Conservation (phyloP, 495 filamentous ascomycete species). For the Clavariopsis aquatica region DNA sequence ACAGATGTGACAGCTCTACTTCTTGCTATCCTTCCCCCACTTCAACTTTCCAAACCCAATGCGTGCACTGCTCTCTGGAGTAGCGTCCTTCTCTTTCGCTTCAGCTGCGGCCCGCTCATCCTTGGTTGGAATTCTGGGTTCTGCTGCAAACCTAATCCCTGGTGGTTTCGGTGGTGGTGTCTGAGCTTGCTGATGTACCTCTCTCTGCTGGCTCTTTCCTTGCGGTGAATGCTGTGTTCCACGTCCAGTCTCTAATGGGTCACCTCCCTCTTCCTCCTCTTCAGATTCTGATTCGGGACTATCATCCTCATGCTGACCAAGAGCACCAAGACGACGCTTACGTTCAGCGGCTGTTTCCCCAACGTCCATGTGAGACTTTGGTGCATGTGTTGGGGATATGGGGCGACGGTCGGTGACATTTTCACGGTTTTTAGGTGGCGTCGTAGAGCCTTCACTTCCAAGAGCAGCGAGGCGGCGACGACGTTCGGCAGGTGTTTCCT, state of each 20-base stretch:
- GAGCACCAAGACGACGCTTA: slow-evolving; percentile 76
- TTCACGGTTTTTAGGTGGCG: not conserved
- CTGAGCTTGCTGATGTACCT: slow-evolving; percentile 36
- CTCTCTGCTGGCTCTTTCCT: slow-evolving; percentile 12
- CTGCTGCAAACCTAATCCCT: slow-evolving; percentile 54
- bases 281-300: slow-evolving; percentile 44
- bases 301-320: slow-evolving; percentile 64
- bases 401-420: not conserved
- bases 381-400: slow-evolving; percentile 18
- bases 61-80: slow-evolving; percentile 65
- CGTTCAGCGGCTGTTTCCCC: slow-evolving; percentile 83
- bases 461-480: slow-evolving; percentile 50
- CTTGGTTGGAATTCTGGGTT: slow-evolving; percentile 35
- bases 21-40: slow-evolving; percentile 20
- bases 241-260: slow-evolving; percentile 24
- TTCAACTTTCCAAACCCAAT: slow-evolving; percentile 57
- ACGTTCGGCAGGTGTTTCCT: slow-evolving; percentile 37
- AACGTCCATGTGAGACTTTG: slow-evolving; percentile 48
- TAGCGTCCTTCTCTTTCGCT: slow-evolving; percentile 70
- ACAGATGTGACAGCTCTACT: no score
- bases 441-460: slow-evolving; percentile 46
- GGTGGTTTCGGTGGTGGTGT: slow-evolving; percentile 34
- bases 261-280: slow-evolving; percentile 58
- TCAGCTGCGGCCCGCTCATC: slow-evolving; percentile 59
- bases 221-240: slow-evolving; percentile 26